Percentiles rank a stretch among this genome's conserved stretches.
phyloP scores from a whole-genome alignment of 2,329 filamentous ascomycete genomes.

The Dactylellina cionopaga region DNA sequence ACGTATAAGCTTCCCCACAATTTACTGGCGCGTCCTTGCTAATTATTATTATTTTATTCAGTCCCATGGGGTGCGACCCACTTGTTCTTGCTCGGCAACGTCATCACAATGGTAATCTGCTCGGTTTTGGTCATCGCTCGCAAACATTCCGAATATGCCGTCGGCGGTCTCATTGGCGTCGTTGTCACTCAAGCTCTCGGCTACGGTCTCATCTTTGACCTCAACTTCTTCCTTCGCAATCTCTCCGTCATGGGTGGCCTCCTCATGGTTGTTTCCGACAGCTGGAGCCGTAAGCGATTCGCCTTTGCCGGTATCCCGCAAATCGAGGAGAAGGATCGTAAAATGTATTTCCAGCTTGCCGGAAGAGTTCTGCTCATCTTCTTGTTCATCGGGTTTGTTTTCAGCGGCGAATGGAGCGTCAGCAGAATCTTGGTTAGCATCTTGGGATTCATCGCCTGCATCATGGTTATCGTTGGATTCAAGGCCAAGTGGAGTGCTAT shows the following conservation, averaged over 20 bases:
- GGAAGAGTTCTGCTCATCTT: constrained; percentile 96
- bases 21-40: not conserved
- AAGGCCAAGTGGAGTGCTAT: constrained; percentile 99
- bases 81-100: constrained; percentile 89
- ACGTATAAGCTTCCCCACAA: no score
- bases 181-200: constrained; percentile 93
- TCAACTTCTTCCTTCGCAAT: constrained; percentile 99
- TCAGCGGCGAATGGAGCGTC: constrained; percentile 90
- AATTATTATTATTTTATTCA: constrained; percentile 61
- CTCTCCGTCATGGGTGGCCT: constrained; percentile 96
- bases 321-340: constrained; percentile 98
- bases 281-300: constrained; percentile 97
- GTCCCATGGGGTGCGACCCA: constrained; percentile 90
- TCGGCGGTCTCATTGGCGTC: constrained; percentile 86
- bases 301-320: constrained; percentile 92
- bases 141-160: constrained; percentile 92
- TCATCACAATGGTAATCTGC: constrained; percentile 84
- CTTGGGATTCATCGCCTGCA: constrained; percentile 86
- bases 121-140: constrained; percentile 88
- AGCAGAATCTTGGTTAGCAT: constrained; percentile 86
- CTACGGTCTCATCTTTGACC: constrained; percentile 97
- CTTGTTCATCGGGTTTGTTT: constrained; percentile 95
- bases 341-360: constrained; percentile 99
- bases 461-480: constrained; percentile 99
- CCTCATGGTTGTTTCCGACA: constrained; percentile 97